Base-by-base conservation (phyloP, 192 early-diverging fungal genomes). In the Chytriomyces confervae region DNA sequence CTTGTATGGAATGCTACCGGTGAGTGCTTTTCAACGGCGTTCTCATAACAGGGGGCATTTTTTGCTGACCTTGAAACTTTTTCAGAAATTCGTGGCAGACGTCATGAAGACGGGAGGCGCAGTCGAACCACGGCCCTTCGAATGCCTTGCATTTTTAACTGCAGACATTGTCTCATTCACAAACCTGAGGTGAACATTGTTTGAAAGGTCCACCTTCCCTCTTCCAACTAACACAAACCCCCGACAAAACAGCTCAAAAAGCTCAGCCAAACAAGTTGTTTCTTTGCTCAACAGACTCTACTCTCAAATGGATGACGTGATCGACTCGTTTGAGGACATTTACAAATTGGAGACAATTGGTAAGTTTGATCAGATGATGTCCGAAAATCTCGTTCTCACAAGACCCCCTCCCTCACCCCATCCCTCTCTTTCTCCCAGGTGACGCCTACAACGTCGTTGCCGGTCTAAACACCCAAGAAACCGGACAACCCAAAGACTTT, bases 301-400 rank as follows among this genome's bases (percentile, higher is more conserved):
- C 80, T 81, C 80, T 45, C 73, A 69, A 20, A 82, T 86, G 69
- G 85, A 86, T 61, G 77, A 80, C 11, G 72, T 77, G 44, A 71
- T 86, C 20, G 85, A 83, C 57, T 79, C 83, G 46, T 86, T 84
- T 69, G 61, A 68, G 29, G 82, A 83, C 50, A 24, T 86, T 20
- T 86, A 82, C 79, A 86, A 86, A 71, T 77, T 83, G 8, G 85
- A 86, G 65, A 86, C 85, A 2, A 81, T 86, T 65, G 85, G 72
- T 72, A 9, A 72, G 61, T 69, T 27, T 76, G 7, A 16, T 60
- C 47, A 27, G 4, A 36, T 36, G 36, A 36, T 36, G 36, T 36
- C 36, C 36, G 36, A 36, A 36, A 36, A 27, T 27, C 24, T 27
- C 24, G 24, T 44, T 20, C 20, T 71, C n/a, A 18, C 23, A 11